These are phyloP conservation scores for Phytophthora rubi DNA, from an alignment of 352 stramenopile species.

Conservation along the genomic window DNA sequence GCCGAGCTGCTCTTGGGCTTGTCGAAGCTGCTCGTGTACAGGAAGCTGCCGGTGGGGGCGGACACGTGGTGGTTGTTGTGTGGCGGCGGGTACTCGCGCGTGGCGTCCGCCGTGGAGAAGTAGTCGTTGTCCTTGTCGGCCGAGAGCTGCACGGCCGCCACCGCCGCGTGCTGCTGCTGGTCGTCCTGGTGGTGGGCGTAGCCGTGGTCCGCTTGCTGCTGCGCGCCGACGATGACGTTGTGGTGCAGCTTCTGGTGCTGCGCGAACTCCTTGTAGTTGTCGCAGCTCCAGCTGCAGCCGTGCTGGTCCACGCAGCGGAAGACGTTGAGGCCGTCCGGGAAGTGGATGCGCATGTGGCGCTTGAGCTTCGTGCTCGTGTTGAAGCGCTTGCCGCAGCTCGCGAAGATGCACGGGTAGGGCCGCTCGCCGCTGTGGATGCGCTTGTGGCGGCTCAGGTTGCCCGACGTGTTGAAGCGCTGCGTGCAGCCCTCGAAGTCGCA, in stretches of 20 bases:
- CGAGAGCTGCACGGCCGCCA: background rate
- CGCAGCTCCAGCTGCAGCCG: slow-evolving; percentile 64
- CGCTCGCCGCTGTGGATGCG: slow-evolving; percentile 87
- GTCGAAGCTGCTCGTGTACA: slow-evolving; percentile 41
- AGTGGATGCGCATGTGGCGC: slow-evolving; percentile 89
- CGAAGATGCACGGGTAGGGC: slow-evolving; percentile 81
- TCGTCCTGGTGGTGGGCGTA: slow-evolving; percentile 2
- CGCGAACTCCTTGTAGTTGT: slow-evolving; percentile 89
- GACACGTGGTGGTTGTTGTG: slow-evolving; percentile 31
- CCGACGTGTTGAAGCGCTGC: slow-evolving; percentile 88
- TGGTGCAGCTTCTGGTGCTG: slow-evolving; percentile 81
- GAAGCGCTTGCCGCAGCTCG: slow-evolving; percentile 84
- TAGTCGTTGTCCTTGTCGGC: slow-evolving; percentile 49
- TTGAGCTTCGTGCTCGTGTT: slow-evolving; percentile 92
- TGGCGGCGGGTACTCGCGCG: slow-evolving; percentile 34
- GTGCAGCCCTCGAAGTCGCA: slow-evolving; percentile 80
- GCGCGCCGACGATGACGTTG: slow-evolving; percentile 69
- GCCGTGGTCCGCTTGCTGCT: slow-evolving; percentile 24
- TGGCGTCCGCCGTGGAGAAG: slow-evolving; percentile 40
- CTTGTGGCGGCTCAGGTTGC: slow-evolving; percentile 88
- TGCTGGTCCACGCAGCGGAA: slow-evolving; percentile 68
- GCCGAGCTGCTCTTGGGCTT: slow-evolving; percentile 40
- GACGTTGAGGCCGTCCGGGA: slow-evolving; percentile 75
- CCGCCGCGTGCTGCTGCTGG: slow-evolving; percentile 7
- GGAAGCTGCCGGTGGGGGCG: slow-evolving; percentile 38